These are phyloP conservation scores for Dichotomocladium elegans DNA, from an alignment of 371 early-diverging fungal genomes.

Conservation along the genomic window DNA sequence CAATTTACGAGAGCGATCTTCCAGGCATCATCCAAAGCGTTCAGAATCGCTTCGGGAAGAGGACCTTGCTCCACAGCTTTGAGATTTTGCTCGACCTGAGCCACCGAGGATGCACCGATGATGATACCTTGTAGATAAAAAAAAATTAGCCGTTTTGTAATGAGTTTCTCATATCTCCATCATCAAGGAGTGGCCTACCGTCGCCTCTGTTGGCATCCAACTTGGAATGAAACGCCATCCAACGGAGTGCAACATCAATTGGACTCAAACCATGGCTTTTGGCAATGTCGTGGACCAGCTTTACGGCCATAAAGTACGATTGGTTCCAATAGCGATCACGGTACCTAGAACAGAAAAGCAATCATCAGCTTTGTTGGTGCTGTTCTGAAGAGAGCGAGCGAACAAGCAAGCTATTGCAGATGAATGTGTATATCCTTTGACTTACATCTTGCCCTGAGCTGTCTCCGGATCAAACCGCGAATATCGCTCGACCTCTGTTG, in stretches of 20 bases:
- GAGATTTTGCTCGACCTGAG: conserved; percentile 46
- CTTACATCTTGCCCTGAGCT: conserved; percentile 38
- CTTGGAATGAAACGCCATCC: conserved; percentile 63
- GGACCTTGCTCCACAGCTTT: conserved; percentile 48
- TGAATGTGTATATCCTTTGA: too few relatives aligned
- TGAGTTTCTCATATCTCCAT: background rate
- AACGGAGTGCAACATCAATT: conserved; percentile 52
- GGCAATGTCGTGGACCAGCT: conserved; percentile 32
- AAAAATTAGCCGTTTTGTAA: background rate
- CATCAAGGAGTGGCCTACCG: conserved; percentile 36
- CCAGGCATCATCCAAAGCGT: conserved; percentile 54
- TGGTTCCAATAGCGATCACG: conserved; percentile 59
- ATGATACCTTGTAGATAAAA: conserved; percentile 40
- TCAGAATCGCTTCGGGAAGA: conserved; percentile 46
- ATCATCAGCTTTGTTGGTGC: too few relatives aligned
- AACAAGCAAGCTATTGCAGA: background rate
- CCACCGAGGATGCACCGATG: conserved; percentile 56
- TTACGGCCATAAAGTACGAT: conserved; percentile 50
- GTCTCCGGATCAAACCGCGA: conserved; percentile 53
- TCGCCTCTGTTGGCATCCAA: conserved; percentile 42
- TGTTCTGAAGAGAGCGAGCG: background rate
- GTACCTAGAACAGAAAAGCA: too few relatives aligned
- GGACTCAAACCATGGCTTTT: conserved; percentile 34
- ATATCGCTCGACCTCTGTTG: conserved; percentile 33
- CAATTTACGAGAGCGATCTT: conserved; percentile 29